Evolutionary conservation across 352 stramenopile species (phyloP).

Genomic region (Pythium apleroticum): DNA sequence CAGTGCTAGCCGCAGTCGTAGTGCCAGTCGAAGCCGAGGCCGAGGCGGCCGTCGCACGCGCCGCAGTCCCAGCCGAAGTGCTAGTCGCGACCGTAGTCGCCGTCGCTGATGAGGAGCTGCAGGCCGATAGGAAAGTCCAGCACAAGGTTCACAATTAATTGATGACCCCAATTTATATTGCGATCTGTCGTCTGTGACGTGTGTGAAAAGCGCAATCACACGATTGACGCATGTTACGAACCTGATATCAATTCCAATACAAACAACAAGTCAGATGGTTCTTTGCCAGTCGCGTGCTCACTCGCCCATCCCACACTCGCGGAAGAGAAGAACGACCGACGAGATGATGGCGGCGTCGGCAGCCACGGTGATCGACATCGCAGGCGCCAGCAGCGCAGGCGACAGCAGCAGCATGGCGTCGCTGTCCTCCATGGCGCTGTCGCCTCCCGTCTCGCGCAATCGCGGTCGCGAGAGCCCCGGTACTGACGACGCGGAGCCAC

Average conservation of each 20-base stretch:
- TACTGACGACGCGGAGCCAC: constrained; percentile 18
- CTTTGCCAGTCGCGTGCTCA: not conserved
- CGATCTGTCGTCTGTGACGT: not conserved
- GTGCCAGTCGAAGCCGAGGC: constrained; percentile 8
- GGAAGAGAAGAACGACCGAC: not conserved
- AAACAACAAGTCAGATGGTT: not conserved
- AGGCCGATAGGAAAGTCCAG: not conserved
- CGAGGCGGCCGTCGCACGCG: not conserved
- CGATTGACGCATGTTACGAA: not conserved
- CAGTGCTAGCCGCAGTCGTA: constrained; percentile 26
- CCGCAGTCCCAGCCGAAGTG: constrained; percentile 6
- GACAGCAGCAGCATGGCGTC: constrained; percentile 6
- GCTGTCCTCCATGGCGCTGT: not conserved
- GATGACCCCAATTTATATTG: constrained; percentile 3
- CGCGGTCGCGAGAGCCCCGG: constrained; percentile 12
- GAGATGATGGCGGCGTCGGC: constrained; percentile 6
- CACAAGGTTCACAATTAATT: not conserved
- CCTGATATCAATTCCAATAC: not conserved
- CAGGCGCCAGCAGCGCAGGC: not conserved
- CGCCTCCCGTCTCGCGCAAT: not conserved
- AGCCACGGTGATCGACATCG: constrained; percentile 12
- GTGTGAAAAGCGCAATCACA: not conserved
- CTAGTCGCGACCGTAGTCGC: constrained; percentile 16
- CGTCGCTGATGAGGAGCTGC: not conserved
- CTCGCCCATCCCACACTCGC: not conserved